Evolutionary conservation across 192 early-diverging fungal genomes (phyloP), one percentile per base, ranked within the genome.

Genomic region (Coemansia sp.): DNA sequence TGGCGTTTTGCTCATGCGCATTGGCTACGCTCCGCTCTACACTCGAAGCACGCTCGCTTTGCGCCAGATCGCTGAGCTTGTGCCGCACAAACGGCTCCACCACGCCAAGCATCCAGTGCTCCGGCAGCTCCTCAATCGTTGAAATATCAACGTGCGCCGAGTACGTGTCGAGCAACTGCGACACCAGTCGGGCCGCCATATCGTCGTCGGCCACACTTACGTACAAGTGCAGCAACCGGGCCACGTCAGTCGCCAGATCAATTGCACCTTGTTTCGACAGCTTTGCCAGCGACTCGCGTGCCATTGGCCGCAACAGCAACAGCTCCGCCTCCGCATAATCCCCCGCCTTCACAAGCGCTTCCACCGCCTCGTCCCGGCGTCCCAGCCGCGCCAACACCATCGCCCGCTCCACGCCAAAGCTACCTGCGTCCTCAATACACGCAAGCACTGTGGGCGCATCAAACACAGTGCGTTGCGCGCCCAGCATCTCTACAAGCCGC

Each of bases 241-340:
- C 44, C 9, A 81, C 69, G n/a, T 46, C 44, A 14, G 42, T 37
- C 0, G 40, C 48, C 17, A 52, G 4, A 7, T 60, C 44, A 12
- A 12, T 47, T 19, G 34, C 36, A 21, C 11, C 44, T 1, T 50
- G 8, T 21, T 57, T 38, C 23, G 57, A 12, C 15, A 79, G 51
- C 10, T 37, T 64, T 1, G 71, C 76, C 34, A 79, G 64, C 2
- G 76, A 79, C 12, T 6, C 2, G 2, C 22, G 68, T 17, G 59
- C 50, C 2, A 20, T 17, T 3, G 78, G 78, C 5, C 42, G 17
- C 28, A 73, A 56, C 19, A 81, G 63, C 54, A 81, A 47, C 7
- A 68, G 11, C 53, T 81, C 78, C 0, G 78, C 78, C 52, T 75
- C 78, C 1, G 78, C 78, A 19, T 72, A 81, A 34, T 81, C 78